Conservation (phyloP, 352 stramenopile species). For the Phytophthora ramorum region DNA sequence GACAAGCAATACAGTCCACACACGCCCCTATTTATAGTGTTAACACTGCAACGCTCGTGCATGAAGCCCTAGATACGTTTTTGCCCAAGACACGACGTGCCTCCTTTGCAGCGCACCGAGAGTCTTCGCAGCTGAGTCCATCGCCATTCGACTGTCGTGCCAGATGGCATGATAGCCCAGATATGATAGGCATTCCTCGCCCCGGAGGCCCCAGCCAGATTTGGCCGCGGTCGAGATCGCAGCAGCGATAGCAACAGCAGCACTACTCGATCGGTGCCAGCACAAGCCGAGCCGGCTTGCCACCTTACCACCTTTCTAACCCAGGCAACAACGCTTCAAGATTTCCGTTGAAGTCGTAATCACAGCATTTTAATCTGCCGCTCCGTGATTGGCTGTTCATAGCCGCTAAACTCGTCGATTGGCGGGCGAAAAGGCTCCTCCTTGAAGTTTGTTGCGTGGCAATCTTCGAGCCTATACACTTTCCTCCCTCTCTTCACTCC, state of each 20-base stretch:
- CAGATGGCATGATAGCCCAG: constrained; percentile 14
- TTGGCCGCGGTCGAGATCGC: background rate
- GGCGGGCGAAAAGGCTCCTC: constrained; percentile 5
- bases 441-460: constrained; percentile 24
- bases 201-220: background rate
- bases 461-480: constrained; percentile 17
- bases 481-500: constrained; percentile 11
- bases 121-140: constrained; percentile 29
- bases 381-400: background rate
- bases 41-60: background rate
- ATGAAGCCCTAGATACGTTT: background rate
- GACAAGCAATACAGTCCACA: no score
- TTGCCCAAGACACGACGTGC: background rate
- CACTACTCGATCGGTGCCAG: no score
- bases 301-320: background rate
- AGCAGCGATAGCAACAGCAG: background rate
- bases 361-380: background rate
- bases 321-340: background rate
- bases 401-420: background rate
- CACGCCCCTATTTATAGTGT: no score
- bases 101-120: no score
- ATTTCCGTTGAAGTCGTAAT: background rate
- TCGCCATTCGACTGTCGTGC: constrained; percentile 3
- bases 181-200: background rate
- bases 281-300: no score